Evolutionary conservation across 2,329 filamentous ascomycete genomes (phyloP), one percentile per base, ranked within the genome.

Genomic region (Pyricularia grisea): DNA sequence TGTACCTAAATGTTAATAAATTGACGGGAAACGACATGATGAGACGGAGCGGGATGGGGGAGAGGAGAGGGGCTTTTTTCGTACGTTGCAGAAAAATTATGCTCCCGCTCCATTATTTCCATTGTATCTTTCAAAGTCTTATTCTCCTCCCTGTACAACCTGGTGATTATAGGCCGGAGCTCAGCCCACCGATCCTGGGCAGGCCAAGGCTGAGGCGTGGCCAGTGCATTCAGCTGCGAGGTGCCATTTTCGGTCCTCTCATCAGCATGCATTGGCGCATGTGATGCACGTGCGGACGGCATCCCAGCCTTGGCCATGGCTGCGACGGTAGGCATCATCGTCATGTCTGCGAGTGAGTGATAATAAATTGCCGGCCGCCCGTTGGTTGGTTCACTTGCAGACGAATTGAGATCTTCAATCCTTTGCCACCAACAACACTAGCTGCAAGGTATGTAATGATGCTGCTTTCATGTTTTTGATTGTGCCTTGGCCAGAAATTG

Each of bases 71-170:
- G 58, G 55, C 20, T 25, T 9, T 61, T 61, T 25, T 28, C 76
- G 71, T 74, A 80, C 79, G 79, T 81, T 50, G 79, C 79, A 70
- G 74, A 73, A 68, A 81, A 81, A 66, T 74, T 74, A 70, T 81
- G 73, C 20, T 80, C 76, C 58, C 74, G 74, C 68, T 79, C 74
- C 71, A 81, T 79, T 66, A 78, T 76, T 33, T 76, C 76, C 76
- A 79, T 79, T 68, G 81, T 78, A 69, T 81, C 78, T 67, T 79
- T 79, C 68, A 81, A 76, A 28, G 79, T 77, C 42, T 75, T 76
- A 72, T 80, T 80, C 71, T 81, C 77, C 65, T 80, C 79, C 68
- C 81, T 75, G 70, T 81, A 81, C 66, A 81, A 72, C 23, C 71
- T 74, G 64, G 77, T 79, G 69, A 81, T 81, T 66, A 76, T 74